Base-by-base conservation (phyloP, 2,329 filamentous ascomycete species). In the Cladobotryum mycophilum region DNA sequence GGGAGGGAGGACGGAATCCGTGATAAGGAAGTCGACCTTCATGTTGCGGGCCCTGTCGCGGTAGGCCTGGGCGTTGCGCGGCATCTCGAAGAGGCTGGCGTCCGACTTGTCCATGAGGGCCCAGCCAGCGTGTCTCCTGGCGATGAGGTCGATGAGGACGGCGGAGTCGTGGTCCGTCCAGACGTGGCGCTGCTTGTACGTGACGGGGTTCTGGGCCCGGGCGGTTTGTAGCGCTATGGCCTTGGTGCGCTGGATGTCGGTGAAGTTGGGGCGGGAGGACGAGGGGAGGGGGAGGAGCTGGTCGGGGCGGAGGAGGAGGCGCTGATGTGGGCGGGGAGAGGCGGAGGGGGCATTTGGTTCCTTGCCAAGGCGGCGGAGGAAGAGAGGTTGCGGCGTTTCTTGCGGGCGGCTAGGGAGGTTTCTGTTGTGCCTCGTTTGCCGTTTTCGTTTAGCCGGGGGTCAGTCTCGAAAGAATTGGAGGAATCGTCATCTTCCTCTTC, bases 21-120 rank as follows among this genome's bases (percentile, higher is more conserved):
- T 61, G 46, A 72, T 67, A 14, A 82, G 65, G 42, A 76, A 69
- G 33, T 76, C 71, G 35, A 78, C 74, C 66, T 82, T 82, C 49
- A 80, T 56, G 50, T 79, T 74, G 45, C 79, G 74, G n/a, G 79
- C 79, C 63, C 76, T 78, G 68, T 82, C 79, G 6, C 79, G 76
- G 51, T 78, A 70, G 4, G 76, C 74, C 61, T 81, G 78, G 64
- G 81, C 78, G 57, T 75, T 72, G 45, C 78, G 75, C 2, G 60
- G 60, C 14, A 64, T 56, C 41, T 76, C 66, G 48, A 79, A 79
- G 2, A 50, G 51, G 15, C 67, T 33, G 0, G 58, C 57, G 25
- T 68, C 63, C 5, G 58, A 38, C 22, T 54, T 58, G 51, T 68
- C 56, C 2, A 71, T 71, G 36, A 12, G n/a, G 41, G 66, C 46